These are phyloP conservation scores for Neohortaea acidophila DNA, from an alignment of 495 filamentous ascomycete species.

Conservation along the genomic window DNA sequence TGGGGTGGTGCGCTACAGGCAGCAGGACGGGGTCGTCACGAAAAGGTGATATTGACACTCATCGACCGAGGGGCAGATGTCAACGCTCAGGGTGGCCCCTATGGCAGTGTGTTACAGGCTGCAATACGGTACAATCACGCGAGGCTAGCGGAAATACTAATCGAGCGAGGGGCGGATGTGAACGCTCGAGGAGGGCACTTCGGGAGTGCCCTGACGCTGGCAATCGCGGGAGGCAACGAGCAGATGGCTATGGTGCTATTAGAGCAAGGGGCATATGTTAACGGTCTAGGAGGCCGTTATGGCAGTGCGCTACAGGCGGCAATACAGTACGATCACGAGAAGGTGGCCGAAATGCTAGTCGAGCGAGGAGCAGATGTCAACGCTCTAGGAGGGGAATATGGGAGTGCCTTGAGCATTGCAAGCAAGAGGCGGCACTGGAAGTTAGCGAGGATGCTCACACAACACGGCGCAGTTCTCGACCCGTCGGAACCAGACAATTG, in stretches of 20 bases:
- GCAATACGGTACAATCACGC: neutral
- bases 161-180: constrained; percentile 3
- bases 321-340: neutral
- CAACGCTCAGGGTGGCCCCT: neutral
- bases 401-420: no score
- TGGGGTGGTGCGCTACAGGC: constrained; percentile 6
- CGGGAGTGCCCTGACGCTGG: constrained; percentile 3
- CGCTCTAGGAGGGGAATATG: no score
- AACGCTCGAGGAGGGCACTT: neutral
- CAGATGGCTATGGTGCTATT: constrained; percentile 1
- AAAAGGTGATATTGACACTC: constrained; percentile 3
- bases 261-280: constrained; percentile 5
- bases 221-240: neutral
- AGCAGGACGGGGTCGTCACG: neutral
- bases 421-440: no score
- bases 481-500: no score
- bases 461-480: no score
- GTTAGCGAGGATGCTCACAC: no score
- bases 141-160: constrained; percentile 1
- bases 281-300: constrained; percentile 4
- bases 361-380: constrained; percentile 6
- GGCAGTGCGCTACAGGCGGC: constrained; percentile 9
- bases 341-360: constrained; percentile 1
- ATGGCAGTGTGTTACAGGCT: constrained; percentile 2
- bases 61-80: constrained; percentile 7